These are phyloP conservation scores for Hypomyces rosellus DNA, from an alignment of 2,329 filamentous ascomycete species.

Conservation along the genomic window DNA sequence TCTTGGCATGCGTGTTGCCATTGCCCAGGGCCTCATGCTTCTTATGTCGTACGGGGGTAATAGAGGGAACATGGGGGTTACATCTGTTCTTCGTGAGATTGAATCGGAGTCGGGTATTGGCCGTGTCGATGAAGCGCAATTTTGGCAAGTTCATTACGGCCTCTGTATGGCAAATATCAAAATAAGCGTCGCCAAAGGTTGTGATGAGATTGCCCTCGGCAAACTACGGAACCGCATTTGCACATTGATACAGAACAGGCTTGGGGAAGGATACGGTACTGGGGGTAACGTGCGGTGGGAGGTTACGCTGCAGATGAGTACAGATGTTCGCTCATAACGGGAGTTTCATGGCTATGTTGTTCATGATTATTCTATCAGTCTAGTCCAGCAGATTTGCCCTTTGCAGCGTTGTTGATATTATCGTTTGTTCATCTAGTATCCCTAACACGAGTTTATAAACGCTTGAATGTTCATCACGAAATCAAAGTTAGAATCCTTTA, in stretches of 20 bases:
- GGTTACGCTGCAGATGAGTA: constrained; percentile 74
- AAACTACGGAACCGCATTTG: constrained; percentile 71
- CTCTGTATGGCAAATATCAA: constrained; percentile 94
- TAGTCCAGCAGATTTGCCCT: too few species aligned
- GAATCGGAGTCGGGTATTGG: constrained; percentile 70
- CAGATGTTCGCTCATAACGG: constrained; percentile 21
- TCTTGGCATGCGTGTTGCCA: constrained; percentile 75
- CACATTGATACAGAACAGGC: constrained; percentile 72
- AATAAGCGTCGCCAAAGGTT: constrained; percentile 59
- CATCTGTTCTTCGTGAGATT: constrained; percentile 77
- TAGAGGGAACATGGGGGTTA: constrained; percentile 44
- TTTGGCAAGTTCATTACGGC: constrained; percentile 98
- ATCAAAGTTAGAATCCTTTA: too few species aligned
- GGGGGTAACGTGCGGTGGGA: constrained; percentile 83
- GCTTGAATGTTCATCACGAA: too few species aligned
- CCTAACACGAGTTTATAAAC: too few species aligned
- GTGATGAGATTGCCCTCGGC: constrained; percentile 62
- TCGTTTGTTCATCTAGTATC: too few species aligned
- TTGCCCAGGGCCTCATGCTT: constrained; percentile 85
- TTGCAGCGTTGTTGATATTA: too few species aligned
- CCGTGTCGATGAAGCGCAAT: constrained; percentile 80
- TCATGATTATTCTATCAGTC: too few species aligned
- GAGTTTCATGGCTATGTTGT: not conserved
- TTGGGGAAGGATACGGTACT: constrained; percentile 82
- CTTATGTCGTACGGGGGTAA: constrained; percentile 73